Conservation (phyloP, 805 yeast genomes). For the Ogataea populi-albae region DNA sequence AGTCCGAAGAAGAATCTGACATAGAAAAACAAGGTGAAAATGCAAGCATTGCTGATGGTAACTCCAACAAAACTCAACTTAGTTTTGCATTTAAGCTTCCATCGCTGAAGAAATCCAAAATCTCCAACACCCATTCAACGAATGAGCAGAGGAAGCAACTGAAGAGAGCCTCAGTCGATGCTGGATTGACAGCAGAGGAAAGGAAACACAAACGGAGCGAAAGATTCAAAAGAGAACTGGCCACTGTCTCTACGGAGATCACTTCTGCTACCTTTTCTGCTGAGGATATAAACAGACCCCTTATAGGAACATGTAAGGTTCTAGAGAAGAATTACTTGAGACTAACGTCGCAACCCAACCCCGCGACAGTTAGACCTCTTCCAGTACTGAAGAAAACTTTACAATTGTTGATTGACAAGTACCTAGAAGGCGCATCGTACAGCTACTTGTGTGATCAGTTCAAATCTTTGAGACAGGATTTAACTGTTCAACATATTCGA, state of each 20-base stretch:
- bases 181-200: conserved; percentile 23
- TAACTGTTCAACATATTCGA: conserved; percentile 86
- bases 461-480: conserved; percentile 88
- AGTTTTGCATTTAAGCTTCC: conserved; percentile 9
- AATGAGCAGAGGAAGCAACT: conserved; percentile 4
- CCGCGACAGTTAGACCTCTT: conserved; percentile 75
- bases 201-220: conserved; percentile 44
- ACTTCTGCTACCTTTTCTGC: conserved; percentile 5
- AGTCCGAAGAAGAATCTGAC: conserved; percentile 8
- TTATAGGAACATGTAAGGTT: conserved; percentile 60
- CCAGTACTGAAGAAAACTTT: conserved; percentile 57
- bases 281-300: conserved; percentile 20
- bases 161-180: conserved; percentile 18
- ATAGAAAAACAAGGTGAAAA: conserved; percentile 2
- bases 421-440: conserved; percentile 52
- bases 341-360: conserved; percentile 89
- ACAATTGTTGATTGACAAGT: conserved; percentile 50
- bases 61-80: conserved; percentile 3
- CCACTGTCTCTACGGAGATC: conserved; percentile 14
- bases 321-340: conserved; percentile 80
- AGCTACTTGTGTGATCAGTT: conserved; percentile 84
- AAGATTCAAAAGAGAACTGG: conserved; percentile 43
- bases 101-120: conserved; percentile 15
- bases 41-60: conserved; percentile 1
- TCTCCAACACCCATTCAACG: conserved; percentile 4